Conservation (phyloP, 441 rosid genomes). For the Metrosideros polymorpha region DNA sequence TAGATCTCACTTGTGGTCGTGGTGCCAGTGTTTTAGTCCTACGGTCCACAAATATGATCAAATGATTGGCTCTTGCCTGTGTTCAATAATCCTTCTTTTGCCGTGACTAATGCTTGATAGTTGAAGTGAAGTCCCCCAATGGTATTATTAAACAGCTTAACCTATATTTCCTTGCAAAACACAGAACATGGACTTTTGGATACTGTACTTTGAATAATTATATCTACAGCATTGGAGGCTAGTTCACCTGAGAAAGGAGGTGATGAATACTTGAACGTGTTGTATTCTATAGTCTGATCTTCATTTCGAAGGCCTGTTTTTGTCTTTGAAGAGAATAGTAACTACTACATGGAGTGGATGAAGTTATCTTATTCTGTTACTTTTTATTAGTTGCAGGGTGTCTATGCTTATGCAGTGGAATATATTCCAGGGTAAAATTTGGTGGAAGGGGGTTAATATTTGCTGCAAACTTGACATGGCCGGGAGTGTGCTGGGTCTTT, state of each 20-base stretch:
- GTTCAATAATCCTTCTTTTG: background rate
- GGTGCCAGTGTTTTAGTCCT: background rate
- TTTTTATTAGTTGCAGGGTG: constrained; percentile 14
- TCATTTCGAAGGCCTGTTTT: background rate
- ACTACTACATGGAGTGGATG: background rate
- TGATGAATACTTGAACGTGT: background rate
- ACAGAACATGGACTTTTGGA: background rate
- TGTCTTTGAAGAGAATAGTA: background rate
- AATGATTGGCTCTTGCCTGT: background rate
- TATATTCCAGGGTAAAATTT: constrained; percentile 12
- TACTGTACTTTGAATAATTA: background rate
- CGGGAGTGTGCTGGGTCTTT: constrained; percentile 13
- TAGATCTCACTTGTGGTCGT: background rate
- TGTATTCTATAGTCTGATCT: background rate
- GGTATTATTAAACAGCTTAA: background rate
- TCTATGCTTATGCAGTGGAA: constrained; percentile 8
- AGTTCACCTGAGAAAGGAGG: background rate
- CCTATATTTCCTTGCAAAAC: background rate
- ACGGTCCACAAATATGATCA: background rate
- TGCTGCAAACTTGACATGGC: constrained; percentile 8
- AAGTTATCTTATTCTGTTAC: background rate
- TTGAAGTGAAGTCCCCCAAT: background rate
- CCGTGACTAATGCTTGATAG: background rate
- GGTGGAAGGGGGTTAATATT: constrained; percentile 6
- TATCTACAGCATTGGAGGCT: background rate